Conservation (phyloP, 78 protist genomes). For the Monosiga brevicollis region DNA sequence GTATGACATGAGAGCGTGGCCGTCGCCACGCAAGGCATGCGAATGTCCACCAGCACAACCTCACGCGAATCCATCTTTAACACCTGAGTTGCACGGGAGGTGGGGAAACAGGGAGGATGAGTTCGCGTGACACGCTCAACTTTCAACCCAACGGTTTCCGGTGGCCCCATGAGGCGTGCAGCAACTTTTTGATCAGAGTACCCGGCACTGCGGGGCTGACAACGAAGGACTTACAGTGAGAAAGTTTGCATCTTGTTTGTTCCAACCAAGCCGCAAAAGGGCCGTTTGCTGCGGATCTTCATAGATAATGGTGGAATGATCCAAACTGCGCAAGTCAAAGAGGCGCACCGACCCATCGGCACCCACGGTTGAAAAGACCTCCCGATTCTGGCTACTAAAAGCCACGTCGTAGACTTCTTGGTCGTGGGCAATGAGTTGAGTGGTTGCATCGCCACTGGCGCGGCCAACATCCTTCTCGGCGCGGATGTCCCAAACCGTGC, state of each 20-base stretch:
- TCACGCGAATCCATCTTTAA: constrained; percentile 68
- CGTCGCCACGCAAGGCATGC: constrained; percentile 87
- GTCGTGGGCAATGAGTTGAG: constrained; percentile 99
- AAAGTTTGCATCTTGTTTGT: constrained; percentile 75
- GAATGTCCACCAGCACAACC: constrained; percentile 74
- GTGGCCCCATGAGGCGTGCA: background rate
- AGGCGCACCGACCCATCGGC: constrained; percentile 94
- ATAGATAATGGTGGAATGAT: constrained; percentile 93
- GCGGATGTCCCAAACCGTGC: constrained; percentile 85
- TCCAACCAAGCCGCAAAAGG: constrained; percentile 88
- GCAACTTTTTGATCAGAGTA: background rate
- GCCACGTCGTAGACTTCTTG: constrained; percentile 96
- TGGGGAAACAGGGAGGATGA: background rate
- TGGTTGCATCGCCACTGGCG: constrained; percentile 48
- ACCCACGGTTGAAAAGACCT: constrained; percentile 82
- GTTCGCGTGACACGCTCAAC: background rate
- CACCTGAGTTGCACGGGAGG: constrained; percentile 39
- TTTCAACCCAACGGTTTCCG: background rate
- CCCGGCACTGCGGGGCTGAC: background rate
- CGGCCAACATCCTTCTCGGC: background rate
- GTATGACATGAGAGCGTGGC: constrained; percentile 61
- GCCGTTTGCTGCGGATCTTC: constrained; percentile 75
- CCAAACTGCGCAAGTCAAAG: constrained; percentile 89
- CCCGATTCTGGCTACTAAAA: constrained; percentile 50
- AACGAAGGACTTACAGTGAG: constrained; percentile 30